Evolutionary conservation across 2,329 filamentous ascomycete genomes (phyloP), one percentile per base, ranked within the genome.

Genomic region (Aspergillus sp.): DNA sequence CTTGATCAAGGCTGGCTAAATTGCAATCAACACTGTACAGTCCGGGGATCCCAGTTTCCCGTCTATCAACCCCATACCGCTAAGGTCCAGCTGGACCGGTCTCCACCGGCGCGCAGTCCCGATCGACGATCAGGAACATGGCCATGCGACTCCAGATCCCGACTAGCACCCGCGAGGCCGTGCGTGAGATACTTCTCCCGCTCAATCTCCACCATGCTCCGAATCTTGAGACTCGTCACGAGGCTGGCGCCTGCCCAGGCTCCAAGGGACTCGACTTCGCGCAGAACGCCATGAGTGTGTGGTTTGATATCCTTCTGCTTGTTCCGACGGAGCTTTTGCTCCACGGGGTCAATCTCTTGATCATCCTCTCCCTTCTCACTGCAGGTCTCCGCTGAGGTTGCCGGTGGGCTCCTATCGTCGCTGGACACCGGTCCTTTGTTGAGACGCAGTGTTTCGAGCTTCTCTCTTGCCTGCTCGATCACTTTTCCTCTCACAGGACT

Each of bases 401-500:
- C n/a, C 14, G 49, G 23, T 58, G 51, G 50, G 7, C 6, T 36
- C 6, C 55, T 56, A 10, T 46, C 38, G 9, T 53, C 52, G 36
- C 53, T n/a, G 20, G 52, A 44, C 10, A 56, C 55, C 10, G 64
- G 55, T 45, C 61, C 62, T 44, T 62, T 56, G 16, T 59, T 66
- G 13, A 68, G 55, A 40, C 61, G 71, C 20, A 74, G 56, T 17
- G 66, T 57, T 40, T 69, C 61, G n/a, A 82, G 68, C 53, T 81
- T 76, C 10, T 83, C 62, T 41, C 65, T 57, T 52, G 67, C 64
- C 45, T 73, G 70, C 31, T 77, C 84, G 3, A 84, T 81, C 1
- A 81, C 87, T 60, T 87, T 88, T 32, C 88, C 91, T 41, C 81
- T 80, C 1, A 96, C 85, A 0, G 83, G 79, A 60, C 89, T 85